Percentiles rank a stretch among this genome's conserved stretches.
These are phyloP conservation scores for Globisporangium uncinulatum DNA, from an alignment of 352 stramenopile species.

Conservation along the genomic window DNA sequence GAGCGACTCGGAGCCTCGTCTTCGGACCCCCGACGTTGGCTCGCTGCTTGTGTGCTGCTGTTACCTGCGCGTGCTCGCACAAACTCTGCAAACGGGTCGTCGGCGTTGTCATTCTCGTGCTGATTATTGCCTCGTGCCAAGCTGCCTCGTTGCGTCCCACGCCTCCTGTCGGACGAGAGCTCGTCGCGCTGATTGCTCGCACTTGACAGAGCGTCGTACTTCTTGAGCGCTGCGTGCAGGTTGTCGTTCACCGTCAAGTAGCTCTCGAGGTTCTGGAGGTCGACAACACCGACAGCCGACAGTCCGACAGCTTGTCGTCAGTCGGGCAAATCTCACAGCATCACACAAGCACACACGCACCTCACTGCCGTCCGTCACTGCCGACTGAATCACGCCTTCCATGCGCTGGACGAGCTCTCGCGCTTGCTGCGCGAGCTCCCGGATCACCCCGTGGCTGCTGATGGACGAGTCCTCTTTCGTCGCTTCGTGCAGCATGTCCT, in stretches of 20 bases:
- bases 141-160: slow-evolving; percentile 2
- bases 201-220: slow-evolving; percentile 38
- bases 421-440: slow-evolving; percentile 59
- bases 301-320: too few relatives aligned
- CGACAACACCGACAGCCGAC: neutral
- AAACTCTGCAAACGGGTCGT: slow-evolving; percentile 65
- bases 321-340: neutral
- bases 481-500: slow-evolving; percentile 73
- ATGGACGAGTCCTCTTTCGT: slow-evolving; percentile 43
- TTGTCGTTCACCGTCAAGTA: slow-evolving; percentile 71
- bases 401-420: slow-evolving; percentile 57
- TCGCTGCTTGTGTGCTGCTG: slow-evolving; percentile 13
- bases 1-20: neutral
- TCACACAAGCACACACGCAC: slow-evolving; percentile 16
- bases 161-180: neutral
- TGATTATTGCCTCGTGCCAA: slow-evolving; percentile 23
- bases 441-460: slow-evolving; percentile 46
- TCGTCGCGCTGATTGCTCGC: slow-evolving; percentile 21
- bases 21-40: neutral
- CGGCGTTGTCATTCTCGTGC: slow-evolving; percentile 19
- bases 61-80: slow-evolving; percentile 28
- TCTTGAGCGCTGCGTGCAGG: slow-evolving; percentile 48
- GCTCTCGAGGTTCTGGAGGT: slow-evolving; percentile 41
- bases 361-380: slow-evolving; percentile 44
- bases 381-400: slow-evolving; percentile 55